Percentiles rank a stretch among this genome's conserved stretches.
phyloP scores from a whole-genome alignment of 371 early-diverging fungal genomes.

The Cokeromyces recurvatus region DNA sequence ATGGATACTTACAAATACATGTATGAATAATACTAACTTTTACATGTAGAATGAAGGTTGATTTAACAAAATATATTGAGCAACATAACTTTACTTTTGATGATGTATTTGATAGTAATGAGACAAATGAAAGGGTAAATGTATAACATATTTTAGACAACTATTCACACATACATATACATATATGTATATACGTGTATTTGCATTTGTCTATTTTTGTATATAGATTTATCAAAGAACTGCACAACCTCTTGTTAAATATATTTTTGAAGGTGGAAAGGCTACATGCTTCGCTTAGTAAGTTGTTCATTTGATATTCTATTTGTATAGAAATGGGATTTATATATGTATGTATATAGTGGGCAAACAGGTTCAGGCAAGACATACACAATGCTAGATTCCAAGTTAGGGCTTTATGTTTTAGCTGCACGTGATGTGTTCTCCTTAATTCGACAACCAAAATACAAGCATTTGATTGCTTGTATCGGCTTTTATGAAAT shows the following conservation, averaged over 20 bases:
- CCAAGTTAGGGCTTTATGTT: slow-evolving; percentile 81
- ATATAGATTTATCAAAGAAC: slow-evolving; percentile 80
- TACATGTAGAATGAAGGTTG: slow-evolving; percentile 72
- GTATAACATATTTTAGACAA: background rate
- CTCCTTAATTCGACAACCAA: slow-evolving; percentile 62
- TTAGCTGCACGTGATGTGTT: slow-evolving; percentile 92
- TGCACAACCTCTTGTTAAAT: slow-evolving; percentile 87
- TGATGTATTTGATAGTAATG: slow-evolving; percentile 83
- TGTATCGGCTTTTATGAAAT: slow-evolving; percentile 95
- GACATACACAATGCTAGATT: slow-evolving; percentile 97
- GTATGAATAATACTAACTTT: background rate
- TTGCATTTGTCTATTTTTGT: no score
- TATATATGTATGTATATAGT: slow-evolving; percentile 47
- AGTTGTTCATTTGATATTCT: background rate
- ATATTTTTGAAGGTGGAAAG: slow-evolving; percentile 90
- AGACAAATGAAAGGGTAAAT: slow-evolving; percentile 72
- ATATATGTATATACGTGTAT: no score
- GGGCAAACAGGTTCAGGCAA: slow-evolving; percentile 98
- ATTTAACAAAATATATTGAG: slow-evolving; percentile 91
- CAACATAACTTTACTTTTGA: slow-evolving; percentile 93
- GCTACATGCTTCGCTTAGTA: slow-evolving; percentile 98
- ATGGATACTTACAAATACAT: background rate
- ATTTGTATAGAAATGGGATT: background rate
- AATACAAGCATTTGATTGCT: slow-evolving; percentile 71
- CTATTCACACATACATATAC: background rate